Conservation (phyloP, 78 protist genomes). For the Pigoraptor vietnamica region DNA sequence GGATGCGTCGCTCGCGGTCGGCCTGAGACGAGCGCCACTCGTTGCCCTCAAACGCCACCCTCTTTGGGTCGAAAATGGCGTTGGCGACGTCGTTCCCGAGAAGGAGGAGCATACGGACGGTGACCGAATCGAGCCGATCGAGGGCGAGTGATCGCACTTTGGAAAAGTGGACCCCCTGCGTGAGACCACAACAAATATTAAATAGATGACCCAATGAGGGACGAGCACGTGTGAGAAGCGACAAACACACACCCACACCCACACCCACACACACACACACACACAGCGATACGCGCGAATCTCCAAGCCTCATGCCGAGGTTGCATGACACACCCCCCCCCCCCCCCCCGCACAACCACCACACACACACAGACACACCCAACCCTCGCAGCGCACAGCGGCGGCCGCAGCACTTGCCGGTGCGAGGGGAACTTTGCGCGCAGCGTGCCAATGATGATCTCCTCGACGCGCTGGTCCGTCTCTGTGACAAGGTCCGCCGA, state of each 20-base stretch:
- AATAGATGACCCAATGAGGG: too few relatives aligned
- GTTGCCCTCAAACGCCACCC: not conserved
- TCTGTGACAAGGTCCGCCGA: constrained; percentile 11
- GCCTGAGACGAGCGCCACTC: not conserved
- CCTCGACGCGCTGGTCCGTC: not conserved
- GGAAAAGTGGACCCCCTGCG: not conserved
- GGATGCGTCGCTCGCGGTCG: not conserved
- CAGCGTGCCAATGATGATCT: not conserved
- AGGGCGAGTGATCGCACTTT: not conserved
- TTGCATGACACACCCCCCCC: too few relatives aligned
- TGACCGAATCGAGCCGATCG: not conserved
- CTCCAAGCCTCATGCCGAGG: too few relatives aligned
- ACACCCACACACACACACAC: too few relatives aligned
- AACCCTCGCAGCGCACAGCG: too few relatives aligned
- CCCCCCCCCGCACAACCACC: too few relatives aligned
- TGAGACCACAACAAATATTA: too few relatives aligned
- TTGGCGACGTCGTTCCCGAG: not conserved
- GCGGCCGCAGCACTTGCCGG: not conserved
- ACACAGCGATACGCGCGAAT: too few relatives aligned
- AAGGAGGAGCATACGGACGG: not conserved
- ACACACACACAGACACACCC: too few relatives aligned
- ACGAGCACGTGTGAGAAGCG: too few relatives aligned
- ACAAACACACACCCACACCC: too few relatives aligned
- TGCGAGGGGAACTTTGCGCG: not conserved
- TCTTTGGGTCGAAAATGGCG: not conserved